Percentiles rank a stretch among this genome's conserved stretches.
phyloP scores from a whole-genome alignment of 2,329 filamentous ascomycete species.

The Parascedosporium putredinis region DNA sequence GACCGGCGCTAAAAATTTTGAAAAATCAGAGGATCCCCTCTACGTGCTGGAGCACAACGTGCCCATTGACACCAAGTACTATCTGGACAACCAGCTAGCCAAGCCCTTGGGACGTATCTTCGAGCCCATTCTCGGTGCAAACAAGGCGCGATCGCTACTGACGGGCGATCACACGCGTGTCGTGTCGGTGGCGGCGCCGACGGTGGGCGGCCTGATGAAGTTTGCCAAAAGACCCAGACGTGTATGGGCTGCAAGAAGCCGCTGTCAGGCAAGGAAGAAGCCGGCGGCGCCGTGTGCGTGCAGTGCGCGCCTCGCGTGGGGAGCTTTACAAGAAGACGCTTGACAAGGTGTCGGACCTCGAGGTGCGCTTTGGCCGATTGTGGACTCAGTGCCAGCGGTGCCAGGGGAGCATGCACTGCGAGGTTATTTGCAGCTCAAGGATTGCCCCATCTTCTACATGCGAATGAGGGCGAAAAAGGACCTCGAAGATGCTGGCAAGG shows the following conservation, averaged over 20 bases:
- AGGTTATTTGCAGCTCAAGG: slow-evolving; percentile 93
- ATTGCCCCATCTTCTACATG: slow-evolving; percentile 99
- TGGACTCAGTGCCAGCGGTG: slow-evolving; percentile 99
- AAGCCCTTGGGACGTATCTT: slow-evolving; percentile 94
- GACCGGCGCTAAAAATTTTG: slow-evolving; percentile 85
- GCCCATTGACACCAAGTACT: slow-evolving; percentile 96
- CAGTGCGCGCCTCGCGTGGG: slow-evolving; percentile 78
- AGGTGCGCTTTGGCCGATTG: slow-evolving; percentile 81
- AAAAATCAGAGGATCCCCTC: slow-evolving; percentile 93
- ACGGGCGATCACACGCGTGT: slow-evolving; percentile 91
- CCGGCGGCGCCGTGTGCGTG: slow-evolving; percentile 74
- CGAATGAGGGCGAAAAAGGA: slow-evolving; percentile 99
- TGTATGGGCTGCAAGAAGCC: slow-evolving; percentile 99
- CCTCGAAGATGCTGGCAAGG: slow-evolving; percentile 86
- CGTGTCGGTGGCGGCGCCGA: slow-evolving; percentile 84
- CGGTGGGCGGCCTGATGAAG: slow-evolving; percentile 91
- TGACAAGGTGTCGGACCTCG: slow-evolving; percentile 79
- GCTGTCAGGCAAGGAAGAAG: slow-evolving; percentile 67
- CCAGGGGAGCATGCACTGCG: slow-evolving; percentile 94
- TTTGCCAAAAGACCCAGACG: slow-evolving; percentile 96
- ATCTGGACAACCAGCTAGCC: slow-evolving; percentile 94
- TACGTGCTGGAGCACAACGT: slow-evolving; percentile 96
- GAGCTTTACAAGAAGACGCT: slow-evolving; percentile 92
- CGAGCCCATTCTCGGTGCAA: slow-evolving; percentile 92
- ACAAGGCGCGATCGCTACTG: slow-evolving; percentile 75